Percentiles rank a stretch among this genome's conserved stretches.
Evolutionary conservation across 129 eudicot genomes (phyloP).

Genomic region (Flaveria robusta): DNA sequence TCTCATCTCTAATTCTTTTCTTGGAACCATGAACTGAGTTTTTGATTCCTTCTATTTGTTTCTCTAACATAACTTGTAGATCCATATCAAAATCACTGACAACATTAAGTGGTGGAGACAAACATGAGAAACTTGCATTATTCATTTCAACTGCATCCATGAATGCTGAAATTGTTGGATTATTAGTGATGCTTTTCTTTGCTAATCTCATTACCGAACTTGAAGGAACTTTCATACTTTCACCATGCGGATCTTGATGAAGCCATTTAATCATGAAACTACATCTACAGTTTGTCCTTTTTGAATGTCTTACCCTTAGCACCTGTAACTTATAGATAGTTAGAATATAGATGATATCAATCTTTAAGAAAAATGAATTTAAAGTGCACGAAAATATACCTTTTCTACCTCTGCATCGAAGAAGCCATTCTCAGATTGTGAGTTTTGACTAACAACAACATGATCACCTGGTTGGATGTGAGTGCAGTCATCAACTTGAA

Average conservation of each 20-base stretch:
- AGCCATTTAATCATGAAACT: slow-evolving; percentile 63
- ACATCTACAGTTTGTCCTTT: slow-evolving; percentile 60
- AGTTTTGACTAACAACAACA: slow-evolving; percentile 53
- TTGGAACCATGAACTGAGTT: slow-evolving; percentile 45
- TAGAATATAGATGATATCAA: slow-evolving; percentile 13
- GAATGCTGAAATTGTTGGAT: slow-evolving; percentile 66
- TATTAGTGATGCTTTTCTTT: slow-evolving; percentile 40
- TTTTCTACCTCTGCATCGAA: slow-evolving; percentile 67
- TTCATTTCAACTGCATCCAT: slow-evolving; percentile 33
- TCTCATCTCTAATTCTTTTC: slow-evolving; percentile 39
- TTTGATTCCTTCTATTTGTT: slow-evolving; percentile 58
- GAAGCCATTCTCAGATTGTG: slow-evolving; percentile 39
- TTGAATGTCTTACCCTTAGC: slow-evolving; percentile 58
- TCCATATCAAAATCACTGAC: slow-evolving; percentile 48
- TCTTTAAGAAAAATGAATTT: neutral
- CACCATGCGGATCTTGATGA: slow-evolving; percentile 43
- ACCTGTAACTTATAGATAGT: slow-evolving; percentile 37
- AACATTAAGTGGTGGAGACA: slow-evolving; percentile 27
- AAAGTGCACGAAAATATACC: slow-evolving; percentile 44
- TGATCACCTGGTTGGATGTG: slow-evolving; percentile 54
- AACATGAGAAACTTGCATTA: slow-evolving; percentile 27
- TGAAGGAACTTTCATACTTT: slow-evolving; percentile 50
- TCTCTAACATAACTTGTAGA: slow-evolving; percentile 51
- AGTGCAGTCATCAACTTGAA: slow-evolving; percentile 51
- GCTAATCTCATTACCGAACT: slow-evolving; percentile 57